These are phyloP conservation scores for Entophlyctis luteolus DNA, from an alignment of 192 early-diverging fungal species.

Conservation along the genomic window DNA sequence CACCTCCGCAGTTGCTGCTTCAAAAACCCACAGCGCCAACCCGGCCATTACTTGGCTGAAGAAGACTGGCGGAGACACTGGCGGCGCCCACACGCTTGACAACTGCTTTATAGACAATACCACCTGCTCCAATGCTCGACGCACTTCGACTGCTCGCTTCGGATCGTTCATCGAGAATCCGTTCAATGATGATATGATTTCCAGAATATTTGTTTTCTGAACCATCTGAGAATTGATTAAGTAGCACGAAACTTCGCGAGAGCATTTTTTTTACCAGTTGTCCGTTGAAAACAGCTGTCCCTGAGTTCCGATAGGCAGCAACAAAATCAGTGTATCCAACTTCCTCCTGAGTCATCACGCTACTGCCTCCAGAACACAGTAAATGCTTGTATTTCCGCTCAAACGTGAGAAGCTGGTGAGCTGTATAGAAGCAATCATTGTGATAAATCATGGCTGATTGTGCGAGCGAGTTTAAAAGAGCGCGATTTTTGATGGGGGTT, in stretches of 20 bases:
- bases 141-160: neutral
- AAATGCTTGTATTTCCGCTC: neutral
- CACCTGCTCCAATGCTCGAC: slow-evolving; percentile 4
- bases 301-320: slow-evolving; percentile 40
- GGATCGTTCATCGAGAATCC: slow-evolving; percentile 1
- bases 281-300: slow-evolving; percentile 18
- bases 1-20: slow-evolving; percentile 25
- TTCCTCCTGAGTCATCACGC: neutral
- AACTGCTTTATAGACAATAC: neutral
- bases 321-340: slow-evolving; percentile 47
- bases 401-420: slow-evolving; percentile 27
- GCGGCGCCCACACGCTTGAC: slow-evolving; percentile 8
- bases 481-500: slow-evolving; percentile 5
- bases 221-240: neutral
- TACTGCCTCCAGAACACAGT: neutral
- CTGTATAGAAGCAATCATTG: slow-evolving; percentile 67
- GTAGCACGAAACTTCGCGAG: neutral
- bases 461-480: slow-evolving; percentile 25
- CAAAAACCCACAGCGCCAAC: slow-evolving; percentile 24
- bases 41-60: neutral
- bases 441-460: slow-evolving; percentile 59
- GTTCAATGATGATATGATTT: neutral
- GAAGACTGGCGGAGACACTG: neutral
- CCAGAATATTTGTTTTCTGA: slow-evolving; percentile 19
- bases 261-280: slow-evolving; percentile 28